Evolutionary conservation across 192 early-diverging fungal species (phyloP).

Genomic region (Mortierella antarctica): DNA sequence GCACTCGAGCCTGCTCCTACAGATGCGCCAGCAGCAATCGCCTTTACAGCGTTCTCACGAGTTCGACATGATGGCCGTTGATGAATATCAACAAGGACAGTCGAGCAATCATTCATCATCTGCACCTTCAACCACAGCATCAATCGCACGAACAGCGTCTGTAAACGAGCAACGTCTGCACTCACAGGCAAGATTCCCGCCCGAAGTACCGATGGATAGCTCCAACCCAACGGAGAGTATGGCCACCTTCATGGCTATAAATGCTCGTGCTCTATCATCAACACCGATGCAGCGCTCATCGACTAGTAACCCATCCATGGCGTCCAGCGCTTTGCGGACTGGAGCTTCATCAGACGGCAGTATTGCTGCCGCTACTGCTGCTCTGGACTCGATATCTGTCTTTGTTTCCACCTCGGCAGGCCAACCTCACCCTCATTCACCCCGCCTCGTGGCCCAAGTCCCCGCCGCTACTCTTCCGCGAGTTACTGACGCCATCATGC

Average conservation of each 20-base stretch:
- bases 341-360: background rate
- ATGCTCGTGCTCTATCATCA: constrained; percentile 8
- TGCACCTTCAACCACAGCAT: no score
- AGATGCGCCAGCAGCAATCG: no score
- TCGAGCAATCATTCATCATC: no score
- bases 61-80: no score
- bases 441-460: background rate
- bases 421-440: background rate
- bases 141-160: no score
- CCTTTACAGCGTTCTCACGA: no score
- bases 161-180: no score
- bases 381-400: constrained; percentile 4
- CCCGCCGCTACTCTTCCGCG: background rate
- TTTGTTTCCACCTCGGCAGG: constrained; percentile 11
- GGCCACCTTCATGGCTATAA: background rate
- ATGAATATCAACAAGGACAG: no score
- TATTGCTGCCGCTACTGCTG: constrained; percentile 26
- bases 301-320: constrained; percentile 27
- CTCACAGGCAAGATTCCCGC: background rate
- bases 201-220: constrained; percentile 8
- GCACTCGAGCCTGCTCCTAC: no score
- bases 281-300: constrained; percentile 47
- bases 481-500: no score
- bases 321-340: background rate
- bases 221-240: constrained; percentile 10